Conservation (phyloP, 805 yeast genomes). For the Lachancea mirantina region DNA sequence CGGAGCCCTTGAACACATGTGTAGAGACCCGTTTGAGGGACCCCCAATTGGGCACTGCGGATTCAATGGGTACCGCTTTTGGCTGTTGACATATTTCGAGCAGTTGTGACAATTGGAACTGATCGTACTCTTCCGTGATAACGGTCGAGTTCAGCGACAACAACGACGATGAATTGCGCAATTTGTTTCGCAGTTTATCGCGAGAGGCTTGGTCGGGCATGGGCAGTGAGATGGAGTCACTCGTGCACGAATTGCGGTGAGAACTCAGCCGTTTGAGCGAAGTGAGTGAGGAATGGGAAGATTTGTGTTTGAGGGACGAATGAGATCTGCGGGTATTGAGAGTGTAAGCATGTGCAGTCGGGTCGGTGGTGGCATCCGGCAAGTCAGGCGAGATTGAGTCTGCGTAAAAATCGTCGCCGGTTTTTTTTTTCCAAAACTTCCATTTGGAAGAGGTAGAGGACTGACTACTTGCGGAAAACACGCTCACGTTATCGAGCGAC, state of each 20-base stretch:
- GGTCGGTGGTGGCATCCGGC: slow-evolving; percentile 2
- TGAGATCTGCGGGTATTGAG: slow-evolving; percentile 12
- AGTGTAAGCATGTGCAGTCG: slow-evolving; percentile 6
- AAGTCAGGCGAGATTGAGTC: slow-evolving; percentile 2
- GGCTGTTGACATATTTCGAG: slow-evolving; percentile 19
- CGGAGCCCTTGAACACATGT: slow-evolving; percentile 2
- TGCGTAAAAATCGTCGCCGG: too few species aligned
- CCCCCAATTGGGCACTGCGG: slow-evolving; percentile 5
- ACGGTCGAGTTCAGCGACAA: slow-evolving; percentile 23
- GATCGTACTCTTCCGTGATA: slow-evolving; percentile 21
- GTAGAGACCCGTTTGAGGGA: slow-evolving; percentile 2
- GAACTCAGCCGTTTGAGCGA: slow-evolving; percentile 26
- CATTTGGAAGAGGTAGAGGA: slow-evolving; percentile 21
- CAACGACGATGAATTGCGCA: slow-evolving; percentile 36
- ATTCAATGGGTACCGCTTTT: slow-evolving; percentile 3
- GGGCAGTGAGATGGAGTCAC: slow-evolving; percentile 45
- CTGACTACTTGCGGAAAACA: slow-evolving; percentile 12
- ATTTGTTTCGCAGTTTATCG: slow-evolving; percentile 46
- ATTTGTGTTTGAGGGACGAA: slow-evolving; percentile 24
- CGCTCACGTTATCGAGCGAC: slow-evolving; percentile 12
- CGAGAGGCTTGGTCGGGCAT: slow-evolving; percentile 49
- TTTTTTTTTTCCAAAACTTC: slow-evolving; percentile 33
- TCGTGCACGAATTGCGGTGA: slow-evolving; percentile 21
- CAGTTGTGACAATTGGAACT: slow-evolving; percentile 19
- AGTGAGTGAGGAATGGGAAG: slow-evolving; percentile 26